Base-by-base conservation (phyloP, 192 early-diverging fungal genomes). In the Backusella australiensis region DNA sequence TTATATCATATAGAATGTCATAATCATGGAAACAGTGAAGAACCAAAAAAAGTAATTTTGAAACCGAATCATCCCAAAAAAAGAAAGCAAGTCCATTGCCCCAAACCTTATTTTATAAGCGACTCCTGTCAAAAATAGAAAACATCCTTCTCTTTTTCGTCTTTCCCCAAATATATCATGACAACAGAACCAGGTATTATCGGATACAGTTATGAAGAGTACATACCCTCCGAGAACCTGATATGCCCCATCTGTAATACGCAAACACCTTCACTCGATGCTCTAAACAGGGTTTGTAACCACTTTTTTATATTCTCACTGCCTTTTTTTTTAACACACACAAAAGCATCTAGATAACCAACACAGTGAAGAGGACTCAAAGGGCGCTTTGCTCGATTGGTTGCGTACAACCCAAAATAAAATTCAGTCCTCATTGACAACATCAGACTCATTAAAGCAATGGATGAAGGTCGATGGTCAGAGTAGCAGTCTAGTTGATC, bases 301-400 rank as follows among this genome's bases (percentile, higher is more conserved):
- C 42, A 6, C 11, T 21, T 26, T 21, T 23, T 19, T 26, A 56
- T 56, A 8, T 52, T 2, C 19, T 52, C 19, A 9, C 7, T 44
- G 12, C 11, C 42, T 44, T 44, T 17, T 19, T 19, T 19, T 14
- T 44, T 44, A 44, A 44, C 42, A 21, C 34, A 38, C 26, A 21
- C 34, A 75, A 12, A 35, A 83, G 71, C 87, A 88, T 75, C 68
- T 88, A 26, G 86, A 87, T 65, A 77, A 67, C 8, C 75, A 78
- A 14, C 86, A 89, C 38, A 83, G 71, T 32, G 88, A 89, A 56
- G 83, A 87, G 68, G 88, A 87, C 26, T 83, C 85, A 17, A 87
- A 85, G 41, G 82, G 83, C 11, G 79, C 81, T 0, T 78, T 89
- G 6, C 70, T 83, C 34, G 75, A 81, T 4, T 88, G 85, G 78